Base-by-base conservation (phyloP, 768 basidiomycete species). In the Neoboletus subvelutipes region DNA sequence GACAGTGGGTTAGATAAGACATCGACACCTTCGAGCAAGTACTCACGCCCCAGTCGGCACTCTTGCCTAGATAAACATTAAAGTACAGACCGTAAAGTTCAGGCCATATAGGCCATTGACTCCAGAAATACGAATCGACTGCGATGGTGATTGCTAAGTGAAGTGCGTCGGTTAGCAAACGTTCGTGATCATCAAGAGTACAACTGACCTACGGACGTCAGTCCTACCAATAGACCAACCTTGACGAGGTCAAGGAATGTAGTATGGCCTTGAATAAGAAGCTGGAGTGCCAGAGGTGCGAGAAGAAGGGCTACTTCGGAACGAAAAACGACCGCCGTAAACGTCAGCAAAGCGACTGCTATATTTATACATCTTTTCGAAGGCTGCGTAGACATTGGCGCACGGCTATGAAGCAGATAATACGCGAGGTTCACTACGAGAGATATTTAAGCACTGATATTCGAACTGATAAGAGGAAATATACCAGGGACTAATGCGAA, bases 71-170 rank as follows among this genome's bases (percentile, higher is more conserved):
- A 6, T 87, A 75, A 26, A 98, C 83, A 67, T 98, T 99, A 76
- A 92, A 99, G 60, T 85, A 85, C 12, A 95, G 60, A 0, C 83
- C 80, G 1, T 83, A 77, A 17, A 91, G 75, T 68, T 98, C 97
- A 0, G 97, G 95, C 95, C 94, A 98, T 0, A 95, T 67, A 5
- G 83, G 78, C 64, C 75, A 80, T 62, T 73, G 74, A 52, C 79
- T 67, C 94, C 96, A 98, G 71, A 96, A 89, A 74, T 88, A 88
- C 0, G 92, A 90, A 70, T 99, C 97, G 29, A 96, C 76, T 0
- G 67, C 13, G 1, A 86, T 65, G 0, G 90, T 90, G 3, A 84
- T 55, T 3, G 72, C 92, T 92, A 62, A 4, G 41, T 13, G 33
- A 50, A 37, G 31, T 31, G 10, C 17, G 45, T 33, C 26, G 13